Evolutionary conservation across 2,329 filamentous ascomycete genomes (phyloP), one percentile per base, ranked within the genome.

Genomic region (Stylonectria norvegica): DNA sequence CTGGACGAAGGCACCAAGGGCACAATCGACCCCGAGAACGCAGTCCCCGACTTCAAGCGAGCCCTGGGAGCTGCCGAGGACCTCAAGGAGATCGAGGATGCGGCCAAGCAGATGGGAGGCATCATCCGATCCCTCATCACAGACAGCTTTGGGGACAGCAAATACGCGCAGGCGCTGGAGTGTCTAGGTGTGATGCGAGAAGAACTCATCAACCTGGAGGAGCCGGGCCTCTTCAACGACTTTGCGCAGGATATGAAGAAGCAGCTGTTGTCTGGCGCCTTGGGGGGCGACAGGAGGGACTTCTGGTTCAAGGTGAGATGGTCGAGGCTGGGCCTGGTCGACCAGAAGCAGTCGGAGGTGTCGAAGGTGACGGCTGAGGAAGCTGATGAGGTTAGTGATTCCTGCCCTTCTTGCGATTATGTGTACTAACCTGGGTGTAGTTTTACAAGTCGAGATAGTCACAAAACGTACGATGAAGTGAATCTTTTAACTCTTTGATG

Each of bases 11-110:
- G 67, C 19, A 65, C 64, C 45, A 68, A 66, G 40, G 55, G 50
- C 5, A 50, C 50, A n/a, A 72, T 81, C 16, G 70, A 71, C 2
- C 61, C 76, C 0, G 75, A 84, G 8, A 97, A 97, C 49, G 81
- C 90, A 1, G 81, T 97, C 5, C 89, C 93, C 0, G 87, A 91
- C 44, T 96, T 95, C 76, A 94, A 90, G 60, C 88, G 89, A 61
- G 76, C 83, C 3, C 71, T 97, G 12, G 72, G 72, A 2, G 67
- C 69, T 2, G 74, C 84, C 0, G 73, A 79, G 5, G 75, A 82
- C 19, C 68, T 84, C 1, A 68, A 76, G 2, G 72, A 76, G 4
- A 77, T 94, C 38, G 72, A 79, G 44, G 76, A 83, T 14, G 85
- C 85, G 1, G 75, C 81, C 5, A 79, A 81, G 49, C 87, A 94